phyloP scores from a whole-genome alignment of 2,329 filamentous ascomycete genomes.

The Fusarium sarcochroum region DNA sequence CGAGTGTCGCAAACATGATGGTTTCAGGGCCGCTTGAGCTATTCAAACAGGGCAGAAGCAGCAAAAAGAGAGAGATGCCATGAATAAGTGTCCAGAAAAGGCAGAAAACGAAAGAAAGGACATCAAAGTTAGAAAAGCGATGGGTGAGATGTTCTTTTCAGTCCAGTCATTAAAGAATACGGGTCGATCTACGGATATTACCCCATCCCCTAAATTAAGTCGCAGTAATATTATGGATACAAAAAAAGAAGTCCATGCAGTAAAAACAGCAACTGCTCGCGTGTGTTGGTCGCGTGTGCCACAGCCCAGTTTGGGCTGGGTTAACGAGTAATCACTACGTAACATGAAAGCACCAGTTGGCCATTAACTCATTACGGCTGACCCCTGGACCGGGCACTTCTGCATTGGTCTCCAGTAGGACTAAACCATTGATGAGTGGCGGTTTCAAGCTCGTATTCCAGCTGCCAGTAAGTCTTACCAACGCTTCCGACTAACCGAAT shows the following conservation, averaged over 20 bases:
- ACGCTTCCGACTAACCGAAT: slow-evolving; percentile 28
- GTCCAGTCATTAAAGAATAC: slow-evolving; percentile 6
- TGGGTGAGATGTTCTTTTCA: slow-evolving; percentile 1
- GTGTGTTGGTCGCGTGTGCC: slow-evolving; percentile 28
- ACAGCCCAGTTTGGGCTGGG: slow-evolving; percentile 6
- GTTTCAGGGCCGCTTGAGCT: not conserved
- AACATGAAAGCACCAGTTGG: slow-evolving; percentile 12
- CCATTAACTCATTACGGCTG: slow-evolving; percentile 17
- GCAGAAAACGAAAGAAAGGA: slow-evolving; percentile 11
- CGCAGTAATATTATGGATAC: not conserved
- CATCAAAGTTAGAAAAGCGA: not conserved
- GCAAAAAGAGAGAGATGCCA: slow-evolving; percentile 1
- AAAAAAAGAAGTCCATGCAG: too few relatives aligned
- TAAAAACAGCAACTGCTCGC: slow-evolving; percentile 47
- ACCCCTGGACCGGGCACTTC: slow-evolving; percentile 19
- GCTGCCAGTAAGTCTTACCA: slow-evolving; percentile 5
- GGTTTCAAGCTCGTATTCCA: slow-evolving; percentile 35
- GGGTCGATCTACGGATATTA: slow-evolving; percentile 7
- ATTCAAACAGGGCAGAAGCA: not conserved
- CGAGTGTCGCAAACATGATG: slow-evolving; percentile 43
- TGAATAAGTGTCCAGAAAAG: slow-evolving; percentile 1
- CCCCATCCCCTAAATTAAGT: slow-evolving; percentile 12
- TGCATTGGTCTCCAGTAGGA: slow-evolving; percentile 12
- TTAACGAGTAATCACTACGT: slow-evolving; percentile 18
- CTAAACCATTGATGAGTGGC: slow-evolving; percentile 26